Conservation (phyloP, 2,329 filamentous ascomycete species). For the Macroventuria anomochaeta region DNA sequence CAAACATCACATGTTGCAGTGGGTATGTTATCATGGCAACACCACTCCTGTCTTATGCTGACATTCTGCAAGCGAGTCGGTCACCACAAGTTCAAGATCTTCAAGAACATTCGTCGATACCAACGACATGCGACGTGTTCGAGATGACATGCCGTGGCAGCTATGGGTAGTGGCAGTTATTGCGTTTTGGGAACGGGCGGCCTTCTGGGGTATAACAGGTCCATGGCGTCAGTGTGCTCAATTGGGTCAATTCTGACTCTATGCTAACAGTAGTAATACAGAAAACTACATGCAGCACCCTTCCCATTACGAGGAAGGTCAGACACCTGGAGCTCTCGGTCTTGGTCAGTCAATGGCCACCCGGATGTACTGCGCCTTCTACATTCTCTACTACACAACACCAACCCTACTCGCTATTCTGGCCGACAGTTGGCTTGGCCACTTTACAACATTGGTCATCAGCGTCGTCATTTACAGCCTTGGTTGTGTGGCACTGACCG, state of each 20-base stretch:
- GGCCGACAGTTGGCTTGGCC: constrained; percentile 50
- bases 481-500: constrained; percentile 31
- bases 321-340: constrained; percentile 45
- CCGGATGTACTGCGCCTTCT: constrained; percentile 63
- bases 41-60: background rate
- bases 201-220: constrained; percentile 40
- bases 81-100: constrained; percentile 9
- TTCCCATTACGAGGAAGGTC: constrained; percentile 23
- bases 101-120: constrained; percentile 12
- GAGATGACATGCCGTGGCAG: constrained; percentile 30
- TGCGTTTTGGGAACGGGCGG: constrained; percentile 36
- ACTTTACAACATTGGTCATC: constrained; percentile 47
- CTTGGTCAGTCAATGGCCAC: constrained; percentile 54
- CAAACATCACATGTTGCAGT: constrained; percentile 1
- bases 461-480: constrained; percentile 39
- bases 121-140: constrained; percentile 26
- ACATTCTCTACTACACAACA: constrained; percentile 57
- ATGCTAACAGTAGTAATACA: constrained; percentile 20
- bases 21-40: background rate
- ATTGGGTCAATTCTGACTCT: background rate
- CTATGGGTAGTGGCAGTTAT: constrained; percentile 37
- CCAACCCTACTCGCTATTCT: constrained; percentile 48
- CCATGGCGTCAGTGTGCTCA: constrained; percentile 40
- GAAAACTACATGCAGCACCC: constrained; percentile 55
- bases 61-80: constrained; percentile 1